These are phyloP conservation scores for Solanum paucissectum DNA, from an alignment of 257 asterid species.

Conservation along the genomic window DNA sequence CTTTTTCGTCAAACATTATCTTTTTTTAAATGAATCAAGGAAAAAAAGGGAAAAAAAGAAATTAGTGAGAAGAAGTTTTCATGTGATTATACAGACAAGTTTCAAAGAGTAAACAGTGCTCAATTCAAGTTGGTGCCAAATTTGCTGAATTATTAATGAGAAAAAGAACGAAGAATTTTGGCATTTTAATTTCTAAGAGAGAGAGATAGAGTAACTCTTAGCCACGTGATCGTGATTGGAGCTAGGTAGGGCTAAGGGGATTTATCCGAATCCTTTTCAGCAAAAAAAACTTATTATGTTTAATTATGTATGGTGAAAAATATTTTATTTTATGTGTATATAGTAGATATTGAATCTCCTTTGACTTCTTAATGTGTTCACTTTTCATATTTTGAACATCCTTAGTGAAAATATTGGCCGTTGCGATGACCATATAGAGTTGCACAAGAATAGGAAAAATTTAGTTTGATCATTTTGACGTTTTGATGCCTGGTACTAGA, in stretches of 20 bases:
- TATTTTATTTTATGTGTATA: too few relatives aligned
- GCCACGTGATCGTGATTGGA: not conserved
- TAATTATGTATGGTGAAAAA: not conserved
- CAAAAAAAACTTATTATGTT: too few relatives aligned
- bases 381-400: not conserved
- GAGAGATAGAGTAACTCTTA: not conserved
- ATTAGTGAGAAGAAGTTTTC: not conserved
- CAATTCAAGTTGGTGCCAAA: too few relatives aligned
- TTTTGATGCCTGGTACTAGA: not conserved
- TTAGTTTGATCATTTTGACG: not conserved
- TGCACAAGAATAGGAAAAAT: not conserved
- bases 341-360: too few relatives aligned
- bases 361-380: too few relatives aligned
- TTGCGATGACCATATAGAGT: not conserved
- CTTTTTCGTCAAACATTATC: not conserved
- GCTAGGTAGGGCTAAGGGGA: not conserved
- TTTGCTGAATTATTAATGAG: too few relatives aligned
- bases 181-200: too few relatives aligned
- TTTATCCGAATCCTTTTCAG: not conserved
- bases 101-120: not conserved
- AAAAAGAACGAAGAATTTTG: too few relatives aligned
- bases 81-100: not conserved
- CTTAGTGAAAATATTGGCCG: too few relatives aligned
- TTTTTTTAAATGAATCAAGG: not conserved
- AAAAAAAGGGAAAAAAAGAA: too few relatives aligned